phyloP scores from a whole-genome alignment of 768 basidiomycete species.

The Pulveroboletus frians region DNA sequence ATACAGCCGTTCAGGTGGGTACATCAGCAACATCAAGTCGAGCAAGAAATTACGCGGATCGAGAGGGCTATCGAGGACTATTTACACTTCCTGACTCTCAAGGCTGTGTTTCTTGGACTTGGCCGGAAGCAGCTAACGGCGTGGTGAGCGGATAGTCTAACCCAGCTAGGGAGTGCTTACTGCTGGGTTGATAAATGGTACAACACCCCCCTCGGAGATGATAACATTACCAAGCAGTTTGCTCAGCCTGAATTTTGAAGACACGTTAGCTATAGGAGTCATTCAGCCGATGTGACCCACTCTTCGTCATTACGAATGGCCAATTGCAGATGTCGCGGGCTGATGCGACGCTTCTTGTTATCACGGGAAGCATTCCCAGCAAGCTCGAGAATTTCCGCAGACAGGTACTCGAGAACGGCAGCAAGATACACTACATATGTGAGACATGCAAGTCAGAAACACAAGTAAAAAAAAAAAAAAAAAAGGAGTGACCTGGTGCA shows the following conservation, averaged over 20 bases:
- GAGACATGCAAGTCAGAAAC: neutral
- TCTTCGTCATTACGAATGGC: slow-evolving; percentile 95
- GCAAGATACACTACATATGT: slow-evolving; percentile 85
- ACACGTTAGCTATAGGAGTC: neutral
- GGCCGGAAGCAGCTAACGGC: slow-evolving; percentile 25
- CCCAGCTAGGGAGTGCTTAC: slow-evolving; percentile 20
- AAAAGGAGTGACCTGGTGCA: slow-evolving; percentile 56
- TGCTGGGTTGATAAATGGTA: slow-evolving; percentile 72
- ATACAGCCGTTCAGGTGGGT: slow-evolving; percentile 1
- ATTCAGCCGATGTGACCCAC: slow-evolving; percentile 33
- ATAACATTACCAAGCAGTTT: slow-evolving; percentile 74
- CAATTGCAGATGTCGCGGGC: slow-evolving; percentile 90
- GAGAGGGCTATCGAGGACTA: slow-evolving; percentile 3
- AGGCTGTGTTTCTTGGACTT: slow-evolving; percentile 31
- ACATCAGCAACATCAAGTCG: slow-evolving; percentile 7
- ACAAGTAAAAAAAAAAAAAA: slow-evolving; percentile 8
- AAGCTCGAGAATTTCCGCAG: slow-evolving; percentile 90
- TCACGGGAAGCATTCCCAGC: slow-evolving; percentile 87
- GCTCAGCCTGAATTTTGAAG: slow-evolving; percentile 45
- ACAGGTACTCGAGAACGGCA: slow-evolving; percentile 87
- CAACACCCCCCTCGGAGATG: slow-evolving; percentile 94
- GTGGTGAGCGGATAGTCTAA: neutral
- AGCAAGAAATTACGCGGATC: neutral
- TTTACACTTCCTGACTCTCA: slow-evolving; percentile 30
- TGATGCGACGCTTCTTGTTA: slow-evolving; percentile 94